Base-by-base conservation (phyloP, 1,284 basidiomycete species). In the Trichosporon sp. region DNA sequence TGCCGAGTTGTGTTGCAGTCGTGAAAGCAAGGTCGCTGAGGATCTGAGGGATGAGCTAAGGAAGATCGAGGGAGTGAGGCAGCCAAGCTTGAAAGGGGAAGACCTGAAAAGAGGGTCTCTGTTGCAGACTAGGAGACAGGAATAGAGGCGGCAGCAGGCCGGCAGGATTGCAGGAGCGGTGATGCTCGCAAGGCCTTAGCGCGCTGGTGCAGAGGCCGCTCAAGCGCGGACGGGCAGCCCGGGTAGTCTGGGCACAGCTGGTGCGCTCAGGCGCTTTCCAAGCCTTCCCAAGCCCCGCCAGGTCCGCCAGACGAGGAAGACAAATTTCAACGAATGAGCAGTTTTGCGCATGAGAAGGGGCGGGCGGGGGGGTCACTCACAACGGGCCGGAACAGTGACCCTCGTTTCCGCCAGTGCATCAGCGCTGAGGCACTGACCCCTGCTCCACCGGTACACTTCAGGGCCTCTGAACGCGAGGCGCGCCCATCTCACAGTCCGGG, bases 91-190 rank as follows among this genome's bases (percentile, higher is more conserved):
- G 40, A 26, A 12, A 56, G 14, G 54, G 48, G 35, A 21, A 37
- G 54, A 51, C 32, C 59, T 63, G 43, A 59, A 68, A 68, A 37
- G 61, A 68, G 67, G 54, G 67, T 68, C 35, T 40, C 10, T 61
- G 59, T 48, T n/a, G 40, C 21, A 21, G 26, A 19, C 19, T n/a
- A 21, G 65, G 31, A 35, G 64, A 37, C n/a, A n/a, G 26, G 21
- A 16, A 5, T 63, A 14, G 67, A 59, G 19, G 56, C 31, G 56
- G 32, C 26, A 26, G 26, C 26, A 26, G 26, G 26, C 26, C 26
- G 26, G 26, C 32, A 40, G 37, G 35, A 37, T 26, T 26, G 26
- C 26, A 26, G 26, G 26, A 16, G 35, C 63, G 19, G n/a, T 54
- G 21, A 21, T 54, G 51, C 19, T 54, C 19, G 21, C 51, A 21